These are phyloP conservation scores for Torrubiella hemipterigena DNA, from an alignment of 2,329 filamentous ascomycete genomes.

Conservation along the genomic window DNA sequence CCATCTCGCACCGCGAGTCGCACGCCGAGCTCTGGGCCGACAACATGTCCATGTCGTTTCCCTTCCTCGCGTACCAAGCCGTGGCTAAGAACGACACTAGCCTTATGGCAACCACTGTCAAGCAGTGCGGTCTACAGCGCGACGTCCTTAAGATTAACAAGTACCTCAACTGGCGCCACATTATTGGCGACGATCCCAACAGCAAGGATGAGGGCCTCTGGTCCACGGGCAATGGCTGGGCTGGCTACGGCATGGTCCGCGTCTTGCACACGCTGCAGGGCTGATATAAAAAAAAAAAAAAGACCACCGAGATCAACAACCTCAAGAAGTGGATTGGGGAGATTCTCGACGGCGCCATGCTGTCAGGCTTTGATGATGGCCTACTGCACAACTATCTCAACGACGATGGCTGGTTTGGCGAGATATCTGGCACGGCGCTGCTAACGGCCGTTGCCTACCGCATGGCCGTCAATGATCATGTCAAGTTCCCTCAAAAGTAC, in stretches of 20 bases:
- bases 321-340: conserved; percentile 8
- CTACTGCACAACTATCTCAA: conserved; percentile 8
- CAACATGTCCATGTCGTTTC: conserved; percentile 9
- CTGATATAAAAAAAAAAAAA: too few relatives aligned
- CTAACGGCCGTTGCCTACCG: conserved; percentile 7
- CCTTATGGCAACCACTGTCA: conserved; percentile 3
- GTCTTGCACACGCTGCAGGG: conserved; percentile 7
- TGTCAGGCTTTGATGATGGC: conserved; percentile 3
- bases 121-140: conserved; percentile 7
- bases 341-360: conserved; percentile 7
- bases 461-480: conserved; percentile 8
- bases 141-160: conserved; percentile 4
- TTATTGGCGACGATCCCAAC: conserved; percentile 8
- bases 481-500: conserved; percentile 7
- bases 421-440: conserved; percentile 7
- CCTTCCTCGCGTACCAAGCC: conserved; percentile 3
- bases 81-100: conserved; percentile 5
- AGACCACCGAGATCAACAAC: conserved; percentile 1
- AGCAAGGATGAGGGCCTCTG: conserved; percentile 8
- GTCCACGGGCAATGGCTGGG: conserved; percentile 9
- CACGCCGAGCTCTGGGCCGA: conserved; percentile 8
- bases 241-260: conserved; percentile 8
- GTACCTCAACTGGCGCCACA: conserved; percentile 8
- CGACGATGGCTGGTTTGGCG: conserved; percentile 7
- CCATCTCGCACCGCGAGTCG: conserved; percentile 6